These are phyloP conservation scores for Bocquillonia castaneifolia DNA, from an alignment of 441 rosid genomes.

Conservation along the genomic window DNA sequence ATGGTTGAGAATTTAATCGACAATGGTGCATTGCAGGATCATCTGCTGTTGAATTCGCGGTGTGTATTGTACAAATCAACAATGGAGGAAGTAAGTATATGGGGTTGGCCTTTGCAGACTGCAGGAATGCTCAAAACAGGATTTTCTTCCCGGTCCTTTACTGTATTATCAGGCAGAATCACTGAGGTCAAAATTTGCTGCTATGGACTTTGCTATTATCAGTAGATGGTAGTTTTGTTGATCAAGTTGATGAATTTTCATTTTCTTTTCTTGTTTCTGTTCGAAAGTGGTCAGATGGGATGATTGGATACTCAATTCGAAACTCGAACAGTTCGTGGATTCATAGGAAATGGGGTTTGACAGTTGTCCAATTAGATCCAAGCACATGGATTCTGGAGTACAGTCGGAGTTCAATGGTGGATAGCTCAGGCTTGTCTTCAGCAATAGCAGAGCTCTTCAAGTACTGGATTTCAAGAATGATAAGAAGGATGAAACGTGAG, in stretches of 20 bases:
- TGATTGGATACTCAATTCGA: conserved; percentile 35
- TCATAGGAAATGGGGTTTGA: conserved; percentile 46
- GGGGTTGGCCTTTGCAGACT: conserved; percentile 97
- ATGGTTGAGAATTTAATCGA: neutral
- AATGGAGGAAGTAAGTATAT: conserved; percentile 70
- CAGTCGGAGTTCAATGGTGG: conserved; percentile 38
- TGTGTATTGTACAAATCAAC: conserved; percentile 65
- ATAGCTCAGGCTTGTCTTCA: conserved; percentile 43
- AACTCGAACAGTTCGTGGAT: conserved; percentile 51
- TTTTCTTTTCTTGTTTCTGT: conserved; percentile 7
- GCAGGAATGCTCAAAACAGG: conserved; percentile 63
- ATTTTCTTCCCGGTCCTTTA: conserved; percentile 49
- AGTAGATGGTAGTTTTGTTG: neutral
- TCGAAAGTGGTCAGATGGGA: conserved; percentile 67
- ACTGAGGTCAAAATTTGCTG: conserved; percentile 45
- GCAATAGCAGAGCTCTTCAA: conserved; percentile 43
- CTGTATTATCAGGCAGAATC: conserved; percentile 66
- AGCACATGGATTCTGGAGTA: conserved; percentile 81
- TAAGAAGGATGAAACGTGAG: conserved; percentile 35
- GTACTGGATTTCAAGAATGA: conserved; percentile 30
- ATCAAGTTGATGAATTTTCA: neutral
- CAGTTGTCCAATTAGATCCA: conserved; percentile 64
- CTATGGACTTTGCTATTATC: neutral
- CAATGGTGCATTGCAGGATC: conserved; percentile 38
- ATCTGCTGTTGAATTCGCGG: conserved; percentile 46